These are phyloP conservation scores for Colletotrichum sp. DNA, from an alignment of 2,329 filamentous ascomycete genomes.

Conservation along the genomic window DNA sequence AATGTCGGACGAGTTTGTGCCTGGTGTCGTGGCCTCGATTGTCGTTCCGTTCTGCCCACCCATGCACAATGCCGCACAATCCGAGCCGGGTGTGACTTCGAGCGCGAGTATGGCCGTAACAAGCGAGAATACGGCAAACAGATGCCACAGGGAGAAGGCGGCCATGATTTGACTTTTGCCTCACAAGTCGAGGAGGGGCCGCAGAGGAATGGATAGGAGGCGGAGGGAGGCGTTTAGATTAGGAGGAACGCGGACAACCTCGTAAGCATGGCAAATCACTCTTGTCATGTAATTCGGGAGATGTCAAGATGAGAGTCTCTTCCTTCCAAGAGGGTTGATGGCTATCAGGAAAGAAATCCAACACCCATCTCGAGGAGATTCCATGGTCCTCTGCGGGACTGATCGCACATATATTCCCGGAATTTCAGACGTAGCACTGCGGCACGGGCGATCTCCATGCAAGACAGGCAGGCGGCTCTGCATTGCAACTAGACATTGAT, in stretches of 20 bases:
- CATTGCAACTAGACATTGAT: not conserved
- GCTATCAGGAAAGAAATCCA: no score
- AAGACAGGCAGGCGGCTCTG: slow-evolving; percentile 15
- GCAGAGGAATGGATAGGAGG: no score
- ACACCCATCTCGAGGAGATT: no score
- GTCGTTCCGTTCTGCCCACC: slow-evolving; percentile 38
- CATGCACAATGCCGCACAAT: slow-evolving; percentile 53
- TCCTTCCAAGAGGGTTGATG: no score
- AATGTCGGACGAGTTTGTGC: slow-evolving; percentile 52
- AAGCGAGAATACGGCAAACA: slow-evolving; percentile 18
- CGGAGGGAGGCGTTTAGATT: no score
- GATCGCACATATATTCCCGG: not conserved
- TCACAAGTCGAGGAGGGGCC: no score
- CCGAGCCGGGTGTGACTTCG: slow-evolving; percentile 55
- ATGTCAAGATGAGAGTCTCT: no score
- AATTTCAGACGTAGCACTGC: not conserved
- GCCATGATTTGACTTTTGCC: not conserved
- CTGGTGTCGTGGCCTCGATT: slow-evolving; percentile 38
- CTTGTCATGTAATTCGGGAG: not conserved
- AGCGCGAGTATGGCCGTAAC: slow-evolving; percentile 32
- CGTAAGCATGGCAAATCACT: not conserved
- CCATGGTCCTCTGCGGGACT: not conserved
- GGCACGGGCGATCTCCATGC: not conserved
- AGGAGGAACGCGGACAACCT: not conserved
- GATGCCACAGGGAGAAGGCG: not conserved